Evolutionary conservation across 495 filamentous ascomycete genomes (phyloP).

Genomic region (Hyphodiscus hymeniophilus): DNA sequence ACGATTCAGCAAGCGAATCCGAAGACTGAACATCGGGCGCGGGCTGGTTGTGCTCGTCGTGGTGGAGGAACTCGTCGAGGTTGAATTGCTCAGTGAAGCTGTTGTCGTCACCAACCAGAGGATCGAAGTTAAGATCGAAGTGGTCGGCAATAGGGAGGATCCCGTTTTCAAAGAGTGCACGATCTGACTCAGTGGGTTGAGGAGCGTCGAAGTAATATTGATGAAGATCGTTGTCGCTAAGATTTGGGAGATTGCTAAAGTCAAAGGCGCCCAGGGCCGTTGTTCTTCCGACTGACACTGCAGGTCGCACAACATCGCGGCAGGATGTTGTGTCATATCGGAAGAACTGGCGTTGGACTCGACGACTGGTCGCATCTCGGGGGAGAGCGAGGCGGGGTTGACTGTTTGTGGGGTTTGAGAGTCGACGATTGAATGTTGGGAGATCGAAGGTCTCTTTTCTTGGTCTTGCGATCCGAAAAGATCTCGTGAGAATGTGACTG

Average conservation of each 20-base stretch:
- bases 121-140: slow-evolving; percentile 70
- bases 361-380: slow-evolving; percentile 37
- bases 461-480: slow-evolving; percentile 40
- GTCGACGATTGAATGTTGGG: slow-evolving; percentile 30
- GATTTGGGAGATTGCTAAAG: slow-evolving; percentile 38
- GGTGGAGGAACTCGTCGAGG: slow-evolving; percentile 46
- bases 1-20: slow-evolving; percentile 38
- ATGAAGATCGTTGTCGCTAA: slow-evolving; percentile 50
- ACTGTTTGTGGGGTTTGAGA: slow-evolving; percentile 30
- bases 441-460: slow-evolving; percentile 15
- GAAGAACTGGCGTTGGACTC: slow-evolving; percentile 54
- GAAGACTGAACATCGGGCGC: slow-evolving; percentile 32
- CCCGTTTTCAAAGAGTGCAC: slow-evolving; percentile 68
- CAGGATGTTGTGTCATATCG: slow-evolving; percentile 99
- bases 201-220: slow-evolving; percentile 62
- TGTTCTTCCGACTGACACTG: slow-evolving; percentile 83
- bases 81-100: slow-evolving; percentile 42
- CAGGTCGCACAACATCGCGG: slow-evolving; percentile 99
- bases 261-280: slow-evolving; percentile 49
- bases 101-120: slow-evolving; percentile 75
- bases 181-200: slow-evolving; percentile 62
- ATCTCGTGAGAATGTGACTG: slow-evolving; percentile 42
- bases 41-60: slow-evolving; percentile 28
- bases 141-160: slow-evolving; percentile 61
- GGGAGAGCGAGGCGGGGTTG: slow-evolving; percentile 46